A percentile compares a stretch with the other conserved stretches of the same genome.
Evolutionary conservation across 2,329 filamentous ascomycete genomes (phyloP).

Genomic region (Colletotrichum sansevieriae): DNA sequence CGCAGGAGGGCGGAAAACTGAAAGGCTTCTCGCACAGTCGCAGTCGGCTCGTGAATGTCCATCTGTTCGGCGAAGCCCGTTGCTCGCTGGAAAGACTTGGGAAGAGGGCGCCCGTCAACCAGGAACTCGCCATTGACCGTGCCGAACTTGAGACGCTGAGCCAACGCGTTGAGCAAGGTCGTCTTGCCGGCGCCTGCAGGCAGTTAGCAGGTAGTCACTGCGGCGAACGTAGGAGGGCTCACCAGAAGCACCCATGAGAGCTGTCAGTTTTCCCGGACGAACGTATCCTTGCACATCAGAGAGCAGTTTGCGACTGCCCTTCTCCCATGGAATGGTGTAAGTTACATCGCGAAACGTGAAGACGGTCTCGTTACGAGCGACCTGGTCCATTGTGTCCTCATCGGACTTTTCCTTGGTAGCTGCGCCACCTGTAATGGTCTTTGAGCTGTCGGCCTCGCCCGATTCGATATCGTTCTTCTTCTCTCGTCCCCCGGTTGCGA

Average conservation of each 20-base stretch:
- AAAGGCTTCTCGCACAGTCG: constrained; percentile 76
- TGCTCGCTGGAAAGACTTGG: constrained; percentile 83
- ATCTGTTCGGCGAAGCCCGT: constrained; percentile 78
- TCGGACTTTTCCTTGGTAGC: constrained; percentile 44
- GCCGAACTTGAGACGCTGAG: constrained; percentile 81
- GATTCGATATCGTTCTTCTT: constrained; percentile 66
- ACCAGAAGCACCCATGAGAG: constrained; percentile 76
- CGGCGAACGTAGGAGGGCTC: constrained; percentile 37
- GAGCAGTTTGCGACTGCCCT: constrained; percentile 75
- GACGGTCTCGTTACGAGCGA: constrained; percentile 72
- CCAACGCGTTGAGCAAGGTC: constrained; percentile 79
- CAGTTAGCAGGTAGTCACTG: neutral
- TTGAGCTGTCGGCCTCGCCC: constrained; percentile 60
- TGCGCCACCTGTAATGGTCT: constrained; percentile 66
- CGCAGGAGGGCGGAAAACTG: constrained; percentile 75
- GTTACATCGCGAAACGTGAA: constrained; percentile 67
- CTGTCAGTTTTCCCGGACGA: constrained; percentile 83
- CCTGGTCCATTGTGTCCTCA: constrained; percentile 56
- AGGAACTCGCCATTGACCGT: constrained; percentile 82
- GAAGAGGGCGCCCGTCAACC: constrained; percentile 79
- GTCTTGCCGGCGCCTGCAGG: constrained; percentile 73
- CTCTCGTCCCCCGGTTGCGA: constrained; percentile 63
- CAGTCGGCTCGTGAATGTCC: constrained; percentile 75
- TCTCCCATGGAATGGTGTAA: constrained; percentile 67
- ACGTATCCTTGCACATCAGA: constrained; percentile 88